Base-by-base conservation (phyloP, 225 moss, liverwort and hornwort species). In the Pleurozium schreberi region DNA sequence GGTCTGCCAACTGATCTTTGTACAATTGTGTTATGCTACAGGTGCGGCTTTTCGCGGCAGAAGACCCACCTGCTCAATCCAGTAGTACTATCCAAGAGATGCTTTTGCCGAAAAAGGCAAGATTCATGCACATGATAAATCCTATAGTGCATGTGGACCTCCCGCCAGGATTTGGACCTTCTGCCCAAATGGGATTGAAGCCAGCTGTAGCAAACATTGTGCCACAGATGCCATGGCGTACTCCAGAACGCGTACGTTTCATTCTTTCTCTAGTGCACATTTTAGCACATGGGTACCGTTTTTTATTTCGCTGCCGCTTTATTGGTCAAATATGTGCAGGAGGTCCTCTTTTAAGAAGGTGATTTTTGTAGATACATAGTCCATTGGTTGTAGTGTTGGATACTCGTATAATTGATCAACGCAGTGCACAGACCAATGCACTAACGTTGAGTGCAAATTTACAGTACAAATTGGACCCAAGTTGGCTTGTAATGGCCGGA, bases 1-100 rank as follows among this genome's bases (percentile, higher is more conserved):
- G 50, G 64, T 80, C 49, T 82, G 69, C 63, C 61, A 64, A 80
- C 91, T 91, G 87, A 89, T 85, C n/a, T 75, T 83, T 67, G 64
- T 83, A 18, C 38, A 86, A 84, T 75, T 59, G 53, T 86, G 85
- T 89, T 81, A 47, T 88, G 84, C 52, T 91, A 76, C 95, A 99
- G 96, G 92, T 97, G 76, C 96, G 99, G 59, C 90, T 99, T 79
- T 99, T 99, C 90, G 94, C 95, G 85, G 96, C 97, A 73, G 99
- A 99, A 92, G 99, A 99, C 91, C 94, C 99, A 34, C 94, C 96
- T 79, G 92, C 90, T 50, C 87, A 95, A 90, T 94, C 95, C 38
- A 94, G 92, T 75, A 88, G 85, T 60, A 92, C 89, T 21, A 65
- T 87, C 53, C 99, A 99, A 93, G 99, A 99, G 80, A 94, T 90